A percentile compares a stretch with the other conserved stretches of the same genome.
These are phyloP conservation scores for Polychaeton citri DNA, from an alignment of 2,329 filamentous ascomycete species.

Conservation along the genomic window DNA sequence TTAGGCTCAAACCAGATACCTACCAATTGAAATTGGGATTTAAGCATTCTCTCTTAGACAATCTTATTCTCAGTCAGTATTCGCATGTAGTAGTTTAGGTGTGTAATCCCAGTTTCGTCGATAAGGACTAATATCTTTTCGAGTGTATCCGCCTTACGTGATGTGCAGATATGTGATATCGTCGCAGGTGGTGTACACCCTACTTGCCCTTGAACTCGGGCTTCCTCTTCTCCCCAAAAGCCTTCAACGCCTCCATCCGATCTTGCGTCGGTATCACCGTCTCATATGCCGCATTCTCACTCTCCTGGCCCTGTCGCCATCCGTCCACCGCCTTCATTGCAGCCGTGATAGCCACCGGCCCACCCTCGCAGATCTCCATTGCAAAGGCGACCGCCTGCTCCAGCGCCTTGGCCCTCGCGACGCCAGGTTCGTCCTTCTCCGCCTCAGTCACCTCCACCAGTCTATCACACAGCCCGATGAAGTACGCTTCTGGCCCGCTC, in stretches of 20 bases:
- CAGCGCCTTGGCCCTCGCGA: too few species aligned
- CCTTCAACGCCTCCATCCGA: slow-evolving; percentile 71
- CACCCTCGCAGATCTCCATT: slow-evolving; percentile 59
- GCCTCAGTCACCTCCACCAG: slow-evolving; percentile 62
- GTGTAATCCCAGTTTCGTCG: too few species aligned
- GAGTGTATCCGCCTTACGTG: too few species aligned
- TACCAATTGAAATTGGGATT: too few species aligned
- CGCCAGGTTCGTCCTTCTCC: slow-evolving; percentile 49
- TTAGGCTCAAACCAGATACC: too few species aligned
- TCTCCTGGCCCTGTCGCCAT: slow-evolving; percentile 51
- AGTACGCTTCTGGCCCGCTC: slow-evolving; percentile 72
- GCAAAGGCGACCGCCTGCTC: background rate
- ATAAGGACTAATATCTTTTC: too few species aligned
- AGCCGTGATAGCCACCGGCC: slow-evolving; percentile 67
- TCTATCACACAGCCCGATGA: slow-evolving; percentile 80
- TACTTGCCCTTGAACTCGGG: slow-evolving; percentile 51
- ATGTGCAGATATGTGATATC: too few species aligned
- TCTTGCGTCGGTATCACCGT: slow-evolving; percentile 74
- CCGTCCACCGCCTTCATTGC: slow-evolving; percentile 65
- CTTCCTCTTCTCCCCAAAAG: slow-evolving; percentile 67
- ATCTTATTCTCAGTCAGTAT: too few species aligned
- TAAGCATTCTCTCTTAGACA: too few species aligned
- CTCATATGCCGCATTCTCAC: slow-evolving; percentile 82
- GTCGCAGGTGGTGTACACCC: slow-evolving; percentile 29
- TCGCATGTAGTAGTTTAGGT: too few species aligned